A percentile compares a stretch with the other conserved stretches of the same genome.
Evolutionary conservation across 805 yeast genomes (phyloP).

Genomic region (Saccharomycopsis sp.): DNA sequence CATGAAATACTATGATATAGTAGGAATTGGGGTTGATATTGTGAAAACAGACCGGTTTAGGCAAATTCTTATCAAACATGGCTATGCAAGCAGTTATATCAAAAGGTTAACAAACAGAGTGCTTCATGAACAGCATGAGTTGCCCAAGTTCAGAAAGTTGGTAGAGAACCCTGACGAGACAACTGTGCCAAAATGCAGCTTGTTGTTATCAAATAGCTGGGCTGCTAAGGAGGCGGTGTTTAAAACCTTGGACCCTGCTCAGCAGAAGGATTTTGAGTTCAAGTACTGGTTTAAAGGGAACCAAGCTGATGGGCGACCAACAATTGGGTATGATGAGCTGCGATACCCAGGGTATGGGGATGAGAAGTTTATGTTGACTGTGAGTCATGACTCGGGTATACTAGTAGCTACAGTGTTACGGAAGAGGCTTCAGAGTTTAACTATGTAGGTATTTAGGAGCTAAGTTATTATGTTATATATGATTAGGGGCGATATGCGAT

Average conservation of each 20-base stretch:
- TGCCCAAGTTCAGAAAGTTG: not conserved
- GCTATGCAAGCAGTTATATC: slow-evolving; percentile 5
- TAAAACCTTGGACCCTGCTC: slow-evolving; percentile 45
- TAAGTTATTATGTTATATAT: no score
- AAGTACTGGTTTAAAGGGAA: slow-evolving; percentile 50
- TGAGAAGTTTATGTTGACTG: slow-evolving; percentile 46
- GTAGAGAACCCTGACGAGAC: not conserved
- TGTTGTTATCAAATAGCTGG: slow-evolving; percentile 40
- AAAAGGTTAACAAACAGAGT: slow-evolving; percentile 12
- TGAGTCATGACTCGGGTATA: slow-evolving; percentile 62
- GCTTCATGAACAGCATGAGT: slow-evolving; percentile 3
- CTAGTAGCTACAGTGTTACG: slow-evolving; percentile 52
- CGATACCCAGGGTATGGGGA: slow-evolving; percentile 22
- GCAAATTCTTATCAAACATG: slow-evolving; percentile 7
- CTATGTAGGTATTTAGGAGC: no score
- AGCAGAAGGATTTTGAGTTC: slow-evolving; percentile 50
- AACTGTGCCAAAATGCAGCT: not conserved
- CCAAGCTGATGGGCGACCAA: slow-evolving; percentile 39
- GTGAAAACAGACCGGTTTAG: slow-evolving; percentile 11
- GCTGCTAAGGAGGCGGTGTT: slow-evolving; percentile 69
- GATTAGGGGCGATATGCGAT: no score
- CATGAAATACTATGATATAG: slow-evolving; percentile 6
- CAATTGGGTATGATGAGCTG: slow-evolving; percentile 28
- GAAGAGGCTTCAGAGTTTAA: not conserved
- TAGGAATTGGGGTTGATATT: slow-evolving; percentile 17